Evolutionary conservation across 768 basidiomycete species (phyloP).

Genomic region (Xerocomus brunneocitrinus): DNA sequence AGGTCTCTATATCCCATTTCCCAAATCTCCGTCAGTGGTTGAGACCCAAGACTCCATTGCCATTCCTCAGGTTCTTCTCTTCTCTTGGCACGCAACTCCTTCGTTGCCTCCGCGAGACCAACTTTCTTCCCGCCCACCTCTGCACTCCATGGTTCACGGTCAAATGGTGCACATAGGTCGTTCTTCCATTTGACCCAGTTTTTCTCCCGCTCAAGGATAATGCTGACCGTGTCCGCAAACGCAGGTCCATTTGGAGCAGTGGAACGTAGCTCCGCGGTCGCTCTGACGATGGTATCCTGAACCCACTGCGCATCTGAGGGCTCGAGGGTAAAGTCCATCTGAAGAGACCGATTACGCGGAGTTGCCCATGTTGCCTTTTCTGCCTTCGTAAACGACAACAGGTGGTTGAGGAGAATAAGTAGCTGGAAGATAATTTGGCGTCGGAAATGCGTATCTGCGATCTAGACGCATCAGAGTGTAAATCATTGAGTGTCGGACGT

Average conservation of each 20-base stretch:
- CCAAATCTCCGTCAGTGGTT: conserved; percentile 77
- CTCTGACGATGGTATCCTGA: conserved; percentile 60
- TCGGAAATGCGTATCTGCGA: conserved; percentile 90
- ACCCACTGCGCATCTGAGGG: conserved; percentile 70
- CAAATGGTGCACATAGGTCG: conserved; percentile 73
- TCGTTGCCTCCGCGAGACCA: conserved; percentile 62
- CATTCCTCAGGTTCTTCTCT: conserved; percentile 56
- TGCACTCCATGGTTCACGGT: conserved; percentile 60
- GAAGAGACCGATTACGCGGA: conserved; percentile 69
- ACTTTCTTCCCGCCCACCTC: conserved; percentile 46
- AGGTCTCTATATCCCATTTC: conserved; percentile 71
- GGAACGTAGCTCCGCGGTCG: conserved; percentile 53
- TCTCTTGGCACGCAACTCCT: conserved; percentile 46
- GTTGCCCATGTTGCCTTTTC: conserved; percentile 59
- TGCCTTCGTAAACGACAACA: conserved; percentile 67
- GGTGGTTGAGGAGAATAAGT: conserved; percentile 70
- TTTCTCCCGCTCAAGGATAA: conserved; percentile 75
- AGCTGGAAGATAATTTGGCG: conserved; percentile 87
- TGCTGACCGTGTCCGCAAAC: conserved; percentile 68
- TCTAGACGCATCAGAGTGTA: conserved; percentile 39
- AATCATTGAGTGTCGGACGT: conserved; percentile 4
- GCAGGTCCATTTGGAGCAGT: conserved; percentile 74
- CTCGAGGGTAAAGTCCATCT: conserved; percentile 79
- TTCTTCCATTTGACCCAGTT: conserved; percentile 94
- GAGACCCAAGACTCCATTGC: conserved; percentile 62